Evolutionary conservation across 1,284 basidiomycete genomes (phyloP).

Genomic region (Chalciporus sp.): DNA sequence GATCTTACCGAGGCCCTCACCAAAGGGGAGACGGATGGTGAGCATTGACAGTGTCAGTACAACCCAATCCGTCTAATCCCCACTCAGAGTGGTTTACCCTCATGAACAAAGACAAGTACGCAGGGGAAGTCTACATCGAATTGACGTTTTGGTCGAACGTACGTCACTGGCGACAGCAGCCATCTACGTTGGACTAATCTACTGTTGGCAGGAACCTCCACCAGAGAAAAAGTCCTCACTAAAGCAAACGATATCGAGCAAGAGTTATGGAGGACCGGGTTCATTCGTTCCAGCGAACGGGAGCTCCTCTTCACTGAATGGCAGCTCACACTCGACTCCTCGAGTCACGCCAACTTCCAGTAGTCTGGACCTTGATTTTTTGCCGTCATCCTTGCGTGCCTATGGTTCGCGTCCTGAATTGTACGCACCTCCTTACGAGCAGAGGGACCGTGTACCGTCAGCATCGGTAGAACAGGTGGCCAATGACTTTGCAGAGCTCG

Average conservation of each 20-base stretch:
- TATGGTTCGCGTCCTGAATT: constrained; percentile 67
- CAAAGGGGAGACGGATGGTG: constrained; percentile 96
- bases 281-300: constrained; percentile 65
- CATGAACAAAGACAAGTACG: constrained; percentile 88
- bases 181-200: constrained; percentile 9
- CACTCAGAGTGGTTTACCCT: constrained; percentile 90
- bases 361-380: constrained; percentile 48
- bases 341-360: constrained; percentile 42
- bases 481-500: constrained; percentile 68
- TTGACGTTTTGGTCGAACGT: constrained; percentile 96
- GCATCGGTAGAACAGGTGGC: constrained; percentile 52
- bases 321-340: constrained; percentile 25
- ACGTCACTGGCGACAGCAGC: constrained; percentile 37
- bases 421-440: constrained; percentile 75
- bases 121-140: constrained; percentile 92
- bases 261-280: constrained; percentile 76
- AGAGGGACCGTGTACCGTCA: constrained; percentile 37
- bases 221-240: constrained; percentile 67
- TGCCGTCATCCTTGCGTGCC: constrained; percentile 58
- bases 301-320: constrained; percentile 30
- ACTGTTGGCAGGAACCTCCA: constrained; percentile 58
- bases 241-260: constrained; percentile 52
- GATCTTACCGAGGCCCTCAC: constrained; percentile 90
- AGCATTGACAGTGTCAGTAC: constrained; percentile 31
- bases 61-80: constrained; percentile 11